Evolutionary conservation across 1,139 yeast species (phyloP).

Genomic region (Kodamaea plutei): DNA sequence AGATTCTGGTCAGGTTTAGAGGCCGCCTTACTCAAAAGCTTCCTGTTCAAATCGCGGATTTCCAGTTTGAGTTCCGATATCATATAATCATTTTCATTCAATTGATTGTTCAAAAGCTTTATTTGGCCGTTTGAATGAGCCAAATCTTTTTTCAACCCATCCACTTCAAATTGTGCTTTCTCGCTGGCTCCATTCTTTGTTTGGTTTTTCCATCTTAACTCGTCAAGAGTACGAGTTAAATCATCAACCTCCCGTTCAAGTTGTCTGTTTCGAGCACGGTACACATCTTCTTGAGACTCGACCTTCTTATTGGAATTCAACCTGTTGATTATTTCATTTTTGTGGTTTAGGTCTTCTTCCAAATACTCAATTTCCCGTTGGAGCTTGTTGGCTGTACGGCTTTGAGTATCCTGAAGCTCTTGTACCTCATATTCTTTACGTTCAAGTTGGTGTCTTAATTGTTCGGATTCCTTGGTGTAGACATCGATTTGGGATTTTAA

Average conservation of each 20-base stretch:
- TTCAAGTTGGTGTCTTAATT: constrained; percentile 2
- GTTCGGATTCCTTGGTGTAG: neutral
- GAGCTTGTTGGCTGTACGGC: constrained; percentile 6
- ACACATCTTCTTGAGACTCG: constrained; percentile 9
- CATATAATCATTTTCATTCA: constrained; percentile 6
- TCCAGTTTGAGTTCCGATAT: constrained; percentile 8
- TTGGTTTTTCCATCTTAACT: constrained; percentile 3
- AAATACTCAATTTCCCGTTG: constrained; percentile 11
- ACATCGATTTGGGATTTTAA: neutral
- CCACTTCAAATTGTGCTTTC: neutral
- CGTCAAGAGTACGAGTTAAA: constrained; percentile 6
- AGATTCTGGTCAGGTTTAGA: neutral
- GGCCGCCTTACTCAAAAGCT: neutral
- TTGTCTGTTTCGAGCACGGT: constrained; percentile 9
- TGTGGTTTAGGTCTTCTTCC: constrained; percentile 11
- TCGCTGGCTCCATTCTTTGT: neutral
- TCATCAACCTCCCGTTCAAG: constrained; percentile 7
- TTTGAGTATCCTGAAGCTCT: constrained; percentile 13
- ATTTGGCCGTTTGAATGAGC: neutral
- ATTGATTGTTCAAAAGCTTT: constrained; percentile 1
- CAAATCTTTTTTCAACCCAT: constrained; percentile 4
- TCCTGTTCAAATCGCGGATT: constrained; percentile 8
- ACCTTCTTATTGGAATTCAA: constrained; percentile 7
- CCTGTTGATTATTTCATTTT: constrained; percentile 11
- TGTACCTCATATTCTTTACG: constrained; percentile 13